phyloP scores from a whole-genome alignment of 1,139 yeast genomes.

The Entelexis paramagnoliae region DNA sequence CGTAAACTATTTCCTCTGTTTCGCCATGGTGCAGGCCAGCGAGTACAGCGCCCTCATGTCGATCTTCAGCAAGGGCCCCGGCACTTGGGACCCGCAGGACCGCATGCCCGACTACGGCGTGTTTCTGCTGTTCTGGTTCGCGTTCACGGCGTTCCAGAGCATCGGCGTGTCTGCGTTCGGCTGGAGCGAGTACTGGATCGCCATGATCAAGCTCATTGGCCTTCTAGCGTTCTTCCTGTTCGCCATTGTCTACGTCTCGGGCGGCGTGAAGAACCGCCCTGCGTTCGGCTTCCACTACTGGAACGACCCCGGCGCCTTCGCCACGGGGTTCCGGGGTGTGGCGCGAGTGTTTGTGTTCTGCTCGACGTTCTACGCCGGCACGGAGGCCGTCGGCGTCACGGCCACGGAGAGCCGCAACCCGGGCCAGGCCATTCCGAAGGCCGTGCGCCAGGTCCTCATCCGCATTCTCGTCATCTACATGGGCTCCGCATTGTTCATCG shows the following conservation, averaged over 20 bases:
- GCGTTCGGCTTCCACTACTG: conserved; percentile 49
- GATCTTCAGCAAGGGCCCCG: conserved; percentile 34
- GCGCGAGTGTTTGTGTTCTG: conserved; percentile 63
- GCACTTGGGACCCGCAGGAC: conserved; percentile 41
- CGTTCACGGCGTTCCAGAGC: conserved; percentile 45
- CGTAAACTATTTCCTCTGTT: conserved; percentile 52
- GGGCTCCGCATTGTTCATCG: conserved; percentile 68
- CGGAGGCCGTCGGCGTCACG: conserved; percentile 78
- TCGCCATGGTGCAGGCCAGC: conserved; percentile 52
- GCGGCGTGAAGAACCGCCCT: conserved; percentile 44
- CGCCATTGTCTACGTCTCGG: conserved; percentile 51
- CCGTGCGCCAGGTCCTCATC: conserved; percentile 70
- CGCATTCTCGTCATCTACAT: conserved; percentile 76
- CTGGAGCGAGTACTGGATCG: conserved; percentile 57
- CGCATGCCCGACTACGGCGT: conserved; percentile 52
- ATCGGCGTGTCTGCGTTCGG: conserved; percentile 55
- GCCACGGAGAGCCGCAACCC: conserved; percentile 87
- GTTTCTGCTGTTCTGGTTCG: conserved; percentile 46
- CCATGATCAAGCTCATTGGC: conserved; percentile 46
- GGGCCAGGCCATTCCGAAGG: conserved; percentile 68
- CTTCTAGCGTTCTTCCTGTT: conserved; percentile 50
- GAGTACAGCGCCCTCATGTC: conserved; percentile 49
- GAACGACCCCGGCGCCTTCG: conserved; percentile 80
- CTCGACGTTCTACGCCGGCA: conserved; percentile 58
- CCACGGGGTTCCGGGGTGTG: conserved; percentile 56